Conservation (phyloP, 2,329 filamentous ascomycete species). For the Amphichorda felina region DNA sequence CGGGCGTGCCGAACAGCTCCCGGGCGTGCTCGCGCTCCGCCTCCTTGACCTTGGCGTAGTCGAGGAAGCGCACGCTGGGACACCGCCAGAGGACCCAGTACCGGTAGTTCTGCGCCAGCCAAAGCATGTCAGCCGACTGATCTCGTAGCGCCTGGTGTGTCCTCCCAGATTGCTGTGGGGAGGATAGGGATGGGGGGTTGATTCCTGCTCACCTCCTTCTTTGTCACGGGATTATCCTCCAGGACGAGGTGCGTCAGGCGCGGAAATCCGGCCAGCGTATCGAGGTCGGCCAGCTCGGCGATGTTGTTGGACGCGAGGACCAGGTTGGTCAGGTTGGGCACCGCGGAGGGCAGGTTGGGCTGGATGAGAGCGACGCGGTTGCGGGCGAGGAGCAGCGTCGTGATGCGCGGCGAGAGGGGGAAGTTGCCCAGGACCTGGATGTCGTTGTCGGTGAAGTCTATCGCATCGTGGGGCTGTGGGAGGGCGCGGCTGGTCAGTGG, state of each 20-base stretch:
- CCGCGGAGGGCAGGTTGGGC: constrained; percentile 55
- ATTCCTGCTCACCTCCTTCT: constrained; percentile 76
- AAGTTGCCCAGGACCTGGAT: constrained; percentile 85
- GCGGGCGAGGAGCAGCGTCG: constrained; percentile 76
- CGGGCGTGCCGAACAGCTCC: constrained; percentile 71
- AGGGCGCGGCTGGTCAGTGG: too few relatives aligned
- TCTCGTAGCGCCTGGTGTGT: too few relatives aligned
- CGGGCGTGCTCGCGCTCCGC: constrained; percentile 64
- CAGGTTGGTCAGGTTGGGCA: constrained; percentile 74
- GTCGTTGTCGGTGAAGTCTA: constrained; percentile 98
- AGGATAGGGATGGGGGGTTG: too few relatives aligned
- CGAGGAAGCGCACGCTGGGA: constrained; percentile 76
- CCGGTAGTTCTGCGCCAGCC: constrained; percentile 64
- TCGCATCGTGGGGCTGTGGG: constrained; percentile 76
- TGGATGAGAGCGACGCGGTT: constrained; percentile 83
- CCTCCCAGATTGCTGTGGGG: too few relatives aligned
- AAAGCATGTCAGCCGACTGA: too few relatives aligned
- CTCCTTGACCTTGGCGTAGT: constrained; percentile 85
- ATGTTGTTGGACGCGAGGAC: constrained; percentile 78
- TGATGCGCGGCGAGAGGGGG: constrained; percentile 78
- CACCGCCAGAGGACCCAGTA: constrained; percentile 85
- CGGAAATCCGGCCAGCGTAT: constrained; percentile 58
- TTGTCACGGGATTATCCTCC: constrained; percentile 78
- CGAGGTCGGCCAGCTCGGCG: constrained; percentile 74
- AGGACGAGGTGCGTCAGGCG: constrained; percentile 71